Conservation (phyloP, 1,284 basidiomycete species). For the Tilletia walkeri region DNA sequence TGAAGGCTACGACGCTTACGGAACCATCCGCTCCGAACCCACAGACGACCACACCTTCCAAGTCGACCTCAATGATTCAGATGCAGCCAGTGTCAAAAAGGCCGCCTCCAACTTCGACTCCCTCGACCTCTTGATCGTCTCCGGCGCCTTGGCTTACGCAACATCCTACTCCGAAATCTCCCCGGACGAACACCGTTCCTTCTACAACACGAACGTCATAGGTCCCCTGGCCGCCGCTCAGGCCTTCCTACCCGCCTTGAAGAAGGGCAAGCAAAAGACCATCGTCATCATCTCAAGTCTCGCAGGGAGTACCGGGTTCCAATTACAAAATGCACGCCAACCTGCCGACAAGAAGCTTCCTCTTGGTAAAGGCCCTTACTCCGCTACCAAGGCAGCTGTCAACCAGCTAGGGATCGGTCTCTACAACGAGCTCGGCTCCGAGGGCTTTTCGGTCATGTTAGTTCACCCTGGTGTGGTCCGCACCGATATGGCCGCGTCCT, state of each 20-base stretch:
- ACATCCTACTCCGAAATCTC: constrained; percentile 5
- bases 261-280: constrained; percentile 16
- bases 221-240: constrained; percentile 17
- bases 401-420: constrained; percentile 21
- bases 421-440: constrained; percentile 20
- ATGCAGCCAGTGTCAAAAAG: constrained; percentile 3
- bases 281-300: constrained; percentile 21
- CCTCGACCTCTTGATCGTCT: constrained; percentile 22
- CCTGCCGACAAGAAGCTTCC: not conserved
- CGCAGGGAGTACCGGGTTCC: not conserved
- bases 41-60: constrained; percentile 9
- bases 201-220: constrained; percentile 20
- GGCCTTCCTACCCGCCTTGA: constrained; percentile 23
- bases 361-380: not conserved
- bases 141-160: constrained; percentile 16
- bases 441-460: constrained; percentile 23
- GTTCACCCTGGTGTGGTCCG: constrained; percentile 23
- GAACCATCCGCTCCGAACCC: constrained; percentile 15
- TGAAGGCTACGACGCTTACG: constrained; percentile 1
- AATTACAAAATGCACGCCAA: not conserved
- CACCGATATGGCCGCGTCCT: constrained; percentile 17
- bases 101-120: constrained; percentile 3
- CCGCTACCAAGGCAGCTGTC: constrained; percentile 22
- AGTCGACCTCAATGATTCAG: constrained; percentile 17
- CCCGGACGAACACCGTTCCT: not conserved